These are phyloP conservation scores for Xylariaceae sp. DNA, from an alignment of 2,329 filamentous ascomycete genomes.

Conservation along the genomic window DNA sequence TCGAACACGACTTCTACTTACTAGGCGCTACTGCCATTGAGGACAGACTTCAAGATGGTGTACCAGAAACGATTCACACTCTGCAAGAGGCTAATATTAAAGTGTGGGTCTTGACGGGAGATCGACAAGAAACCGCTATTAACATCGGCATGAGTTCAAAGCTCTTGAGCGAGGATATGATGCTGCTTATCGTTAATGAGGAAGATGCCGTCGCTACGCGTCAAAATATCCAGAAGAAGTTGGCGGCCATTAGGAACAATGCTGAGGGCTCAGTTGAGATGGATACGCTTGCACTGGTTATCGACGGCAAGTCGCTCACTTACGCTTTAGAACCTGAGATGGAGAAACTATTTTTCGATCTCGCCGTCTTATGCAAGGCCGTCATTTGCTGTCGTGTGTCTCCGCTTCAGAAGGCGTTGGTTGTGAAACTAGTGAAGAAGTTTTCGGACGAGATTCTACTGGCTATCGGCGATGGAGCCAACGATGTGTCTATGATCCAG, in stretches of 20 bases:
- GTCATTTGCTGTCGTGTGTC: conserved; percentile 98
- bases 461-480: conserved; percentile 94
- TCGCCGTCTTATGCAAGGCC: conserved; percentile 96
- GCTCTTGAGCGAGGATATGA: conserved; percentile 97
- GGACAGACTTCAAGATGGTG: conserved; percentile 92
- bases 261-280: conserved; percentile 69
- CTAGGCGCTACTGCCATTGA: conserved; percentile 96
- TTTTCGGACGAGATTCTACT: conserved; percentile 85
- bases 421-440: conserved; percentile 96
- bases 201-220: conserved; percentile 72
- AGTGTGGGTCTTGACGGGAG: conserved; percentile 95
- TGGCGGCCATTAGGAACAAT: conserved; percentile 83
- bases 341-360: conserved; percentile 87
- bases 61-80: conserved; percentile 96
- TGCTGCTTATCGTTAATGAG: conserved; percentile 91
- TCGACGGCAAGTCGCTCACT: conserved; percentile 92
- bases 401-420: conserved; percentile 90
- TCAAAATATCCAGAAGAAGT: conserved; percentile 88
- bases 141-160: conserved; percentile 99
- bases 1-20: conserved; percentile 86
- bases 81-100: conserved; percentile 96
- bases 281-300: conserved; percentile 85
- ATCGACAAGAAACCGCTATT: conserved; percentile 97
- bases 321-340: conserved; percentile 89
- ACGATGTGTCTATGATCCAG: conserved; percentile 99